Evolutionary conservation across 192 early-diverging fungal genomes (phyloP).

Genomic region (Umbelopsis isabellina): DNA sequence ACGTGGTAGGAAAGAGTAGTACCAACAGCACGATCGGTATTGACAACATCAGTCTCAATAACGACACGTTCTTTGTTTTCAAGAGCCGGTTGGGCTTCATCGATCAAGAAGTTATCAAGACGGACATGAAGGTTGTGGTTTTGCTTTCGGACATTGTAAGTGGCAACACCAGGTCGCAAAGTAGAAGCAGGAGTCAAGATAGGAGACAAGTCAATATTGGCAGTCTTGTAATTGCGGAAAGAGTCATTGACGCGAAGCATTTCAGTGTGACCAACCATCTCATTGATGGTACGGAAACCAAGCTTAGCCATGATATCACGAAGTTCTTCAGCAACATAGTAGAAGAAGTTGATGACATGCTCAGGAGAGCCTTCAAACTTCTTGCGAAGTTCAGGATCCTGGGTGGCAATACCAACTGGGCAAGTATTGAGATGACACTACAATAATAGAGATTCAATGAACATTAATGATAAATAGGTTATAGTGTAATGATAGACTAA

Average conservation of each 20-base stretch:
- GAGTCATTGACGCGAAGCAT: slow-evolving; percentile 77
- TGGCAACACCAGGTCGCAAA: slow-evolving; percentile 88
- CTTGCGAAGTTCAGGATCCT: slow-evolving; percentile 90
- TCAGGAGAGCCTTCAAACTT: slow-evolving; percentile 97
- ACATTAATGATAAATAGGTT: too few species aligned
- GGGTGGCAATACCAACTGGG: slow-evolving; percentile 96
- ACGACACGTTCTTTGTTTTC: slow-evolving; percentile 56
- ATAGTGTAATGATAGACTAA: too few species aligned
- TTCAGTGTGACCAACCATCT: slow-evolving; percentile 96
- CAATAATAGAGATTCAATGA: too few species aligned
- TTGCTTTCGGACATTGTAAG: slow-evolving; percentile 80
- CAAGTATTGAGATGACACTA: slow-evolving; percentile 78
- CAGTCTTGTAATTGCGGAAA: slow-evolving; percentile 81
- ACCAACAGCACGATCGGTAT: slow-evolving; percentile 95
- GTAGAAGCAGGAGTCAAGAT: slow-evolving; percentile 88
- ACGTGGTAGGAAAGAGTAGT: slow-evolving; percentile 92
- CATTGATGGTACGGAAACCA: slow-evolving; percentile 90
- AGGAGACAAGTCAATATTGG: slow-evolving; percentile 81
- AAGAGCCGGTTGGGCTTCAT: slow-evolving; percentile 77
- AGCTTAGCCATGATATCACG: slow-evolving; percentile 93
- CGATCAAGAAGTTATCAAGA: slow-evolving; percentile 86
- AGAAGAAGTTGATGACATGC: slow-evolving; percentile 98
- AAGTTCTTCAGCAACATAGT: slow-evolving; percentile 94
- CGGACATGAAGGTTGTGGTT: slow-evolving; percentile 87
- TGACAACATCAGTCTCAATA: slow-evolving; percentile 72